phyloP scores from a whole-genome alignment of 768 basidiomycete genomes.

The Lactarius psammicola region DNA sequence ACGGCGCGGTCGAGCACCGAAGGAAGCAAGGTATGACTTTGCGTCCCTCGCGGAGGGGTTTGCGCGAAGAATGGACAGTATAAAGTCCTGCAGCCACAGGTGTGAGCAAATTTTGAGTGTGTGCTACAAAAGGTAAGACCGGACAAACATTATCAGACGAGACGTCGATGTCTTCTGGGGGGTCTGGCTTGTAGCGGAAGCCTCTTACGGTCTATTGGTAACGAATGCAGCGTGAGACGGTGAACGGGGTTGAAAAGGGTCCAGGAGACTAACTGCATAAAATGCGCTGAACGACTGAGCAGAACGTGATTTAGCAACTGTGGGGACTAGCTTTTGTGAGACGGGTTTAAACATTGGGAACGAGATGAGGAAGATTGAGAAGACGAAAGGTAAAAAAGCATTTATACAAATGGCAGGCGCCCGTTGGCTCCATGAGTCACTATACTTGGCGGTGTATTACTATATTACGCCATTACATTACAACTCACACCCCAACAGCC shows the following conservation, averaged over 20 bases:
- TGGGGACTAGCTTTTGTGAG: conserved; percentile 35
- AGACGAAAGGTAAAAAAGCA: neutral
- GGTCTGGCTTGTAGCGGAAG: conserved; percentile 20
- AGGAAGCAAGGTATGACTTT: conserved; percentile 86
- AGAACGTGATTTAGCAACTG: conserved; percentile 22
- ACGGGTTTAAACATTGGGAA: conserved; percentile 33
- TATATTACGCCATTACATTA: neutral
- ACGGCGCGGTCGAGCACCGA: conserved; percentile 60
- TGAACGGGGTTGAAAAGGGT: neutral
- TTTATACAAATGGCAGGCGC: conserved; percentile 15
- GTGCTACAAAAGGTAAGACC: neutral
- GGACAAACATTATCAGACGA: conserved; percentile 15
- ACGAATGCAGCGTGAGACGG: neutral
- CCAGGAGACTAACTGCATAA: conserved; percentile 49
- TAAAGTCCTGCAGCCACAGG: conserved; percentile 71
- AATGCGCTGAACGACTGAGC: conserved; percentile 48
- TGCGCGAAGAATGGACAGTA: conserved; percentile 89
- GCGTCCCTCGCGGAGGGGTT: conserved; percentile 92
- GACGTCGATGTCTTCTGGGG: conserved; percentile 18
- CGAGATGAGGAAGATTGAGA: neutral
- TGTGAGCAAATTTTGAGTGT: conserved; percentile 21
- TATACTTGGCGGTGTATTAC: neutral
- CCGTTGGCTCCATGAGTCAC: neutral
- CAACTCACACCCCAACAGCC: conserved; percentile 3
- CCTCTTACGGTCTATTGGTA: conserved; percentile 24